Base-by-base conservation (phyloP, 164 flowering plant genomes). In the Cinnamomum chago region DNA sequence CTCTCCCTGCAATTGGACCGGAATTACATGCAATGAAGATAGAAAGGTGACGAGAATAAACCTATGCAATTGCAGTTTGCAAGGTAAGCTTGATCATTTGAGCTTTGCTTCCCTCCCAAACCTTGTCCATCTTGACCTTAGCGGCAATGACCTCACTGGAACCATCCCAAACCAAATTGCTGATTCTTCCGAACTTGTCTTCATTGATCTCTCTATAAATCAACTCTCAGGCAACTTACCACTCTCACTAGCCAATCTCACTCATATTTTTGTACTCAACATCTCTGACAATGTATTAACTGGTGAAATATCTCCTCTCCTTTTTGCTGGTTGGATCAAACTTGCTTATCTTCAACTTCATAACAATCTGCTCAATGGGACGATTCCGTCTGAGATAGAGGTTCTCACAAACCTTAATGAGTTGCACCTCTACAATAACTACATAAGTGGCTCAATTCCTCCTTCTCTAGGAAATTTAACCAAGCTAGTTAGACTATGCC, bases 311-410 rank as follows among this genome's bases (percentile, higher is more conserved):
- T 70, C 76, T 73, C 72, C 75, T 1, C 28, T 58, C 30, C 70
- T 79, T 12, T 81, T 81, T 68, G 66, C 79, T 27, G 67, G 72
- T 70, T 74, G 73, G 28, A 24, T 62, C 50, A 71, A 40, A 51
- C 72, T 81, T 28, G 55, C 12, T 33, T 35, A 67, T 22, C 51
- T 82, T 33, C 55, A 52, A 5, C 65, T 74, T 15, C 77, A 78
- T 4, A 13, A 52, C 47, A 80, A 73, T 64, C 20, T 10, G 2
- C 78, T 83, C 47, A 12, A 3, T 15, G 83, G 83, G 3, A 3
- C 12, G 4, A 67, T 81, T 30, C 85, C 85, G 0, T 4, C 66
- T 12, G 77, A 83, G 67, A 81, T 83, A n/a, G 82, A 80, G 20
- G 70, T 68, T 15, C 62, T 74, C 10, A 72, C 62, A 47, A 10